Evolutionary conservation across 1,284 basidiomycete genomes (phyloP), one percentile per base, ranked within the genome.

Genomic region (Ceratobasidium sp.): DNA sequence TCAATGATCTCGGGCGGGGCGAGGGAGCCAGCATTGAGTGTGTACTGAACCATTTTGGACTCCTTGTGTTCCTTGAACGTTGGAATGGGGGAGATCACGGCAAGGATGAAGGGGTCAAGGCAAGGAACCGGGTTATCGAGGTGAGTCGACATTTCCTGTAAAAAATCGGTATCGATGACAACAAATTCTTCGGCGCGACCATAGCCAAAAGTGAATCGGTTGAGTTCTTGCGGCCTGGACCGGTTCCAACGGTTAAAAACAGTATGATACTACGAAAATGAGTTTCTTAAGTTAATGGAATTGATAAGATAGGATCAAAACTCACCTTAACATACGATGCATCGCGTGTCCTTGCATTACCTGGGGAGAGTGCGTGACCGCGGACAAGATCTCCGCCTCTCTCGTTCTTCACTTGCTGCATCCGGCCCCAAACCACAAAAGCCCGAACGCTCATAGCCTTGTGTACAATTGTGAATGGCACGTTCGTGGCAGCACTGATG

Each of bases 1-100:
- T 82, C 80, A 0, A 81, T 75, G 27, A 79, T 66, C 31, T 79
- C 24, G 19, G 45, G n/a, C 5, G 54, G 56, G 3, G 41, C 31
- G n/a, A 45, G 47, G 27, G 67, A 53, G 22, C 67, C 73, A 31
- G 76, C 63, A 22, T 62, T 51, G 50, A 36, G 54, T 24, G 31
- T 60, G 24, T 50, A 33, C 17, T 53, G 60, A 29, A 64, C 50
- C n/a, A 50, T 47, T 45, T 76, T 75, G 47, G 29, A 33, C 11
- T 74, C 51, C 4, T 45, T n/a, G 17, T 54, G 24, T 17, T 31
- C 22, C 48, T 44, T 48, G 45, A 60, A 72, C 9, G 54, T 44
- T 27, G 51, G 71, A 22, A 80, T 44, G 29, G 77, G 65, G 41
- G 65, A 76, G 29, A 81, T 77, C 15, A 56, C 75, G 2, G 78